Base-by-base conservation (phyloP, 768 basidiomycete species). In the Termitomyces heimii region DNA sequence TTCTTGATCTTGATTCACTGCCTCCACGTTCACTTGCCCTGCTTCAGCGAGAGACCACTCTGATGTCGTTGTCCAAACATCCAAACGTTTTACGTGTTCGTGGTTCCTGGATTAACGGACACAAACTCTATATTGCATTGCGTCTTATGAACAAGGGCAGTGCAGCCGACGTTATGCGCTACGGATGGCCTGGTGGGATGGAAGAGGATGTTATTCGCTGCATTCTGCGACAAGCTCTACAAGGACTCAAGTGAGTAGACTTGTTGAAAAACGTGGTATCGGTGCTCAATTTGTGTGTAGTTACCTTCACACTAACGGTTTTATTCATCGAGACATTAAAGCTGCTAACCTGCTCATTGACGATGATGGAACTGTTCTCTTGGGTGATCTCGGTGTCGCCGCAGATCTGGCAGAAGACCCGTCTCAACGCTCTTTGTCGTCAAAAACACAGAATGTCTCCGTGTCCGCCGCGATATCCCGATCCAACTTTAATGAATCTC, bases 301-400 rank as follows among this genome's bases (percentile, higher is more conserved):
- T 62, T 93, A 94, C 62, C 80, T 94, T n/a, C 92, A 95, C 65
- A 78, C 82, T 54, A 95, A 94, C 60, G 91, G 89, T 0, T 89
- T 92, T 68, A 89, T 93, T n/a, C 92, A 98, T 67, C 84, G 95
- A 28, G 95, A 98, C 66, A 71, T 98, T 65, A 98, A 98, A 72
- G 92, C 93, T 4, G 95, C 92, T 13, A 98, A 98, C 67, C 78
- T 98, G 10, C 85, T 98, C 49, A 83, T 96, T 53, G 93, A 95
- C 63, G 88, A 94, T 59, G 88, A 92, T 60, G 91, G 92, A 51
- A 94, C 90, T 0, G 92, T 97, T 32, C 81, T 98, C 3, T 73
- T 97, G 13, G 94, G 93, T 34, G 95, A 98, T 71, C 81, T 98
- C 34, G 95, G 95, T 4, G 94, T 96, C 26, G 93, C 94, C 0